Evolutionary conservation across 2,329 filamentous ascomycete genomes (phyloP).

Genomic region (Plectosphaerella sp.): DNA sequence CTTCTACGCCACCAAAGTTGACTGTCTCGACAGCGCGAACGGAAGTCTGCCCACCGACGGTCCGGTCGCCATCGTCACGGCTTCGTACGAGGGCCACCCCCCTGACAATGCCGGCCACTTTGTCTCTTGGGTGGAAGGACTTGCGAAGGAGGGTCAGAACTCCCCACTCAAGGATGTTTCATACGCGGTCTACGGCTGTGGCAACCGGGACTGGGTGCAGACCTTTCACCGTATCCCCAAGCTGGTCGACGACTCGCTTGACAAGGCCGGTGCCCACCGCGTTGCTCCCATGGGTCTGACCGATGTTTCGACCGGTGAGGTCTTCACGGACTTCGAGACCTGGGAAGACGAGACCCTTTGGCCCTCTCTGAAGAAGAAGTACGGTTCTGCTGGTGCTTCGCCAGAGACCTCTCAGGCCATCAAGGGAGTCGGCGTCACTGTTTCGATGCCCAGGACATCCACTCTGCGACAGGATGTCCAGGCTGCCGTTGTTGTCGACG

Average conservation of each 20-base stretch:
- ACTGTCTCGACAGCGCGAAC: constrained; percentile 53
- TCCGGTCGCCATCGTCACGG: constrained; percentile 59
- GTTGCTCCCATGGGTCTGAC: constrained; percentile 46
- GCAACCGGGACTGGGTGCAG: constrained; percentile 46
- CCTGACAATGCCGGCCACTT: constrained; percentile 66
- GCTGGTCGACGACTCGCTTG: constrained; percentile 51
- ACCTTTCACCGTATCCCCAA: constrained; percentile 68
- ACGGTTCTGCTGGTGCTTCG: constrained; percentile 34
- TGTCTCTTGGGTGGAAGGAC: constrained; percentile 54
- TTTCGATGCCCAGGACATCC: constrained; percentile 50
- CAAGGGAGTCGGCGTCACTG: constrained; percentile 37
- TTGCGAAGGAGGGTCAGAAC: constrained; percentile 36
- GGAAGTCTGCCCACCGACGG: constrained; percentile 50
- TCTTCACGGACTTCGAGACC: constrained; percentile 62
- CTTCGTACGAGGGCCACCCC: constrained; percentile 67
- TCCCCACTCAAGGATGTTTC: constrained; percentile 44
- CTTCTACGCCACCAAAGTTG: constrained; percentile 44
- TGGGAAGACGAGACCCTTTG: constrained; percentile 59
- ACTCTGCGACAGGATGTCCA: constrained; percentile 57
- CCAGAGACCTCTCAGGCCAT: neutral
- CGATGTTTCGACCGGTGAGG: constrained; percentile 59
- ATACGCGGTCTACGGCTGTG: constrained; percentile 68
- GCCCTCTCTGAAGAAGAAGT: constrained; percentile 43
- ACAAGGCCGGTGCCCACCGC: constrained; percentile 24
- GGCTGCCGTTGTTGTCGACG: constrained; percentile 52